A percentile compares a stretch with the other conserved stretches of the same genome.
phyloP scores from a whole-genome alignment of 371 early-diverging fungal species.

The Mortierella sp. region DNA sequence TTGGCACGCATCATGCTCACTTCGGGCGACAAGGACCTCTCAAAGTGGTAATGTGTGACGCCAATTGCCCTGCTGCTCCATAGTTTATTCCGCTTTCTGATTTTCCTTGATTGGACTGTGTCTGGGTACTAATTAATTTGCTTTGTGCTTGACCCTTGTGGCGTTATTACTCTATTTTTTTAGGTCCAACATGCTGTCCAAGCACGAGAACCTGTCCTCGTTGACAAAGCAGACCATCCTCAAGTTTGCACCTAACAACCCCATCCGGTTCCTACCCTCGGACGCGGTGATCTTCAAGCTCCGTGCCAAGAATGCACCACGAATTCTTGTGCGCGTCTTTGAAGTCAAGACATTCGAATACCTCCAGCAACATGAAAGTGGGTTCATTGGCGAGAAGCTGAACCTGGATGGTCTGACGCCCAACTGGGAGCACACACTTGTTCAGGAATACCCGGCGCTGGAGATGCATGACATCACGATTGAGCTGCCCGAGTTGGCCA shows the following conservation, averaged over 20 bases:
- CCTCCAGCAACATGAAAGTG: conserved; percentile 32
- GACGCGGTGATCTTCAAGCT: conserved; percentile 51
- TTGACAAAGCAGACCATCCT: conserved; percentile 43
- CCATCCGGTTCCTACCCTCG: conserved; percentile 27
- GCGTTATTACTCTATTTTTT: neutral
- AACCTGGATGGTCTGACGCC: conserved; percentile 55
- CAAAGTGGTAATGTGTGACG: conserved; percentile 33
- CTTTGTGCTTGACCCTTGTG: neutral
- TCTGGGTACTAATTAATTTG: neutral
- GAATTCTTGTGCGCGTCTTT: conserved; percentile 47
- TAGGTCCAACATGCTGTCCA: conserved; percentile 26
- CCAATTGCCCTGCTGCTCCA: neutral
- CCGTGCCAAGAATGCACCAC: conserved; percentile 44
- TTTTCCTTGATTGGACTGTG: neutral
- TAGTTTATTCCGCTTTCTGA: conserved; percentile 10
- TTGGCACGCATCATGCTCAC: conserved; percentile 42
- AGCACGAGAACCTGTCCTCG: conserved; percentile 19
- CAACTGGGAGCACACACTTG: conserved; percentile 50
- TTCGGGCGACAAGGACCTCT: conserved; percentile 32
- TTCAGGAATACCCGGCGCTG: conserved; percentile 23
- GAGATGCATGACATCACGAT: conserved; percentile 37
- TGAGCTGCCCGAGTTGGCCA: conserved; percentile 43
- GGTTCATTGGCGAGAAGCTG: conserved; percentile 25
- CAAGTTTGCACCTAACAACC: conserved; percentile 37
- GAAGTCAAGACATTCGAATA: conserved; percentile 57